These are phyloP conservation scores for Mycena galericulata DNA, from an alignment of 768 basidiomycete genomes.

Conservation along the genomic window DNA sequence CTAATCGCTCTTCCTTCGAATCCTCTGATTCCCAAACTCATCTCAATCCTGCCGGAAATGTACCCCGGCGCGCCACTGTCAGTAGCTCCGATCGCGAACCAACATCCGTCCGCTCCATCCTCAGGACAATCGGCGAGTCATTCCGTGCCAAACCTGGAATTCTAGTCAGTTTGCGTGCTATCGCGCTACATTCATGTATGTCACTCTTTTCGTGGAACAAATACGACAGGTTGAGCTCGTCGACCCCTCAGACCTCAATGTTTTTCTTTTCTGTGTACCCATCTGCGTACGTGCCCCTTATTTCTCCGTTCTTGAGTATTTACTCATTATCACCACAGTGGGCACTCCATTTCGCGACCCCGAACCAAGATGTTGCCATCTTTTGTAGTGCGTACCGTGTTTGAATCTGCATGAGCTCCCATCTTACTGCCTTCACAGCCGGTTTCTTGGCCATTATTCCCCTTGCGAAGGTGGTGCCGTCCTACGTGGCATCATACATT, in stretches of 20 bases:
- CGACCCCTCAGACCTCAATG: background rate
- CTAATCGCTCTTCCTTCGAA: too few relatives aligned
- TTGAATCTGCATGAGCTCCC: background rate
- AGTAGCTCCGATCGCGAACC: too few relatives aligned
- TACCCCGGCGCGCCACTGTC: too few relatives aligned
- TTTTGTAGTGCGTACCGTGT: slow-evolving; percentile 58
- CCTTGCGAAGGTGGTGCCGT: slow-evolving; percentile 60
- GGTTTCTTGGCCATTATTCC: slow-evolving; percentile 73
- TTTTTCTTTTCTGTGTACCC: slow-evolving; percentile 9
- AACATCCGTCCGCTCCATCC: too few relatives aligned
- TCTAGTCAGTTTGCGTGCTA: background rate
- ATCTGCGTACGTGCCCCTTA: background rate
- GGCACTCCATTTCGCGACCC: slow-evolving; percentile 59
- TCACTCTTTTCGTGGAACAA: background rate
- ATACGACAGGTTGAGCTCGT: too few relatives aligned
- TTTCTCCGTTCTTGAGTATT: background rate
- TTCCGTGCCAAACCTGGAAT: too few relatives aligned
- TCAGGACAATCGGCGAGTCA: too few relatives aligned
- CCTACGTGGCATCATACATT: background rate
- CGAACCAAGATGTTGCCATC: slow-evolving; percentile 53
- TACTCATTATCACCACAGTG: slow-evolving; percentile 50
- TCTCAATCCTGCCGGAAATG: too few relatives aligned
- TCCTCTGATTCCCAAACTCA: too few relatives aligned
- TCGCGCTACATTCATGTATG: slow-evolving; percentile 1
- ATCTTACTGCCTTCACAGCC: slow-evolving; percentile 45